Percentiles rank a stretch among this genome's conserved stretches.
Conservation (phyloP, 2,329 filamentous ascomycete genomes). For the Aspergillus quadrilineatus region DNA sequence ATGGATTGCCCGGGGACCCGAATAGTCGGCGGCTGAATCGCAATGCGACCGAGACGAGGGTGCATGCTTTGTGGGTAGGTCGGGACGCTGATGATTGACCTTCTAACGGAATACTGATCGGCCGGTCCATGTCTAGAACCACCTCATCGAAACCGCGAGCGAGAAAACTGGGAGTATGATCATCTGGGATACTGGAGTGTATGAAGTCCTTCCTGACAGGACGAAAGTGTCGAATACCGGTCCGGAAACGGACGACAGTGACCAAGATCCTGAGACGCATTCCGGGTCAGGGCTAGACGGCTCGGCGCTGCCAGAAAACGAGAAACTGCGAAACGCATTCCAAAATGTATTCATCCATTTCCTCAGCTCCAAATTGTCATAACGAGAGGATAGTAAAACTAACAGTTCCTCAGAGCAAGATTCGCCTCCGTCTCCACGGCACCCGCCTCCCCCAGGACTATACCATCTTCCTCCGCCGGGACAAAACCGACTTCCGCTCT, state of each 20-base stretch:
- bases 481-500: conserved; percentile 24
- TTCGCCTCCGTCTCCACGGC: conserved; percentile 57
- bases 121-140: conserved; percentile 47
- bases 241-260: conserved; percentile 37
- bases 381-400: not conserved
- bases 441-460: conserved; percentile 55
- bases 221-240: conserved; percentile 25
- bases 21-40: conserved; percentile 56
- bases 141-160: conserved; percentile 61
- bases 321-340: conserved; percentile 55
- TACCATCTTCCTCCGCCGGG: conserved; percentile 55
- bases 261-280: not conserved
- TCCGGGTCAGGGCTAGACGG: not conserved
- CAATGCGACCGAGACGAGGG: conserved; percentile 62
- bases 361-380: not conserved
- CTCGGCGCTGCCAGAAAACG: conserved; percentile 30
- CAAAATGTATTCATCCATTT: conserved; percentile 32
- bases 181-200: conserved; percentile 64
- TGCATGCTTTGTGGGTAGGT: conserved; percentile 60
- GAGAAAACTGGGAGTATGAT: conserved; percentile 57
- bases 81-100: not conserved
- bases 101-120: not conserved
- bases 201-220: conserved; percentile 52
- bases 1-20: conserved; percentile 59
- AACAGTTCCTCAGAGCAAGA: conserved; percentile 47